phyloP scores from a whole-genome alignment of 108 stramenopile species.

The Cyclotella choctawhatcheeana region DNA sequence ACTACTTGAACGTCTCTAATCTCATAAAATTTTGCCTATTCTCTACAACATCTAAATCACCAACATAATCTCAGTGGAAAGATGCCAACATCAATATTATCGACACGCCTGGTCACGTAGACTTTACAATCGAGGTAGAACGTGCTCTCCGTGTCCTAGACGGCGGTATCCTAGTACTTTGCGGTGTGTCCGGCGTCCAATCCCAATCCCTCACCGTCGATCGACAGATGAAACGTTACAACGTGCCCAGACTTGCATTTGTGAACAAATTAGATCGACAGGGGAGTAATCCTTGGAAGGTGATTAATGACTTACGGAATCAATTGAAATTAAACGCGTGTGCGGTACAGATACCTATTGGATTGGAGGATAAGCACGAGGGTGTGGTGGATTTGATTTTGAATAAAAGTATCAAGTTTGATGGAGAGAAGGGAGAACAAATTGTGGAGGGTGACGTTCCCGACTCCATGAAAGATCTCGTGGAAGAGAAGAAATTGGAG shows the following conservation, averaged over 20 bases:
- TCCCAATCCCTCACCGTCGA: constrained; percentile 98
- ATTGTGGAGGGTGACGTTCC: constrained; percentile 89
- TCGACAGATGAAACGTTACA: constrained; percentile 99
- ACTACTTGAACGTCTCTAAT: not conserved
- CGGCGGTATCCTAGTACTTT: constrained; percentile 96
- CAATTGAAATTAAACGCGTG: constrained; percentile 95
- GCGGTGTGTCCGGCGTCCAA: constrained; percentile 98
- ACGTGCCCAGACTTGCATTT: constrained; percentile 98
- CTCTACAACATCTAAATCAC: not conserved
- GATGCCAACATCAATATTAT: constrained; percentile 99
- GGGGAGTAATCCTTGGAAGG: constrained; percentile 93
- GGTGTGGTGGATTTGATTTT: constrained; percentile 96
- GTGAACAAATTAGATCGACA: constrained; percentile 99
- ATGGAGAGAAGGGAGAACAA: constrained; percentile 91
- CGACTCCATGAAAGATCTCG: constrained; percentile 70
- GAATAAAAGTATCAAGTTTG: constrained; percentile 73
- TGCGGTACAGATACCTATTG: constrained; percentile 97
- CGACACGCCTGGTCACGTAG: constrained; percentile 99
- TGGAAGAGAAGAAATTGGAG: constrained; percentile 81
- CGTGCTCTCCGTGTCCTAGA: constrained; percentile 98
- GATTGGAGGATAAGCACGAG: constrained; percentile 89
- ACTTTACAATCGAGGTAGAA: constrained; percentile 97
- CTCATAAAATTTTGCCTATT: not conserved
- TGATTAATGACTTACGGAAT: constrained; percentile 84
- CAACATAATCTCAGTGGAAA: constrained; percentile 67